phyloP scores from a whole-genome alignment of 1,284 basidiomycete genomes.

The Trichosporon sp. region DNA sequence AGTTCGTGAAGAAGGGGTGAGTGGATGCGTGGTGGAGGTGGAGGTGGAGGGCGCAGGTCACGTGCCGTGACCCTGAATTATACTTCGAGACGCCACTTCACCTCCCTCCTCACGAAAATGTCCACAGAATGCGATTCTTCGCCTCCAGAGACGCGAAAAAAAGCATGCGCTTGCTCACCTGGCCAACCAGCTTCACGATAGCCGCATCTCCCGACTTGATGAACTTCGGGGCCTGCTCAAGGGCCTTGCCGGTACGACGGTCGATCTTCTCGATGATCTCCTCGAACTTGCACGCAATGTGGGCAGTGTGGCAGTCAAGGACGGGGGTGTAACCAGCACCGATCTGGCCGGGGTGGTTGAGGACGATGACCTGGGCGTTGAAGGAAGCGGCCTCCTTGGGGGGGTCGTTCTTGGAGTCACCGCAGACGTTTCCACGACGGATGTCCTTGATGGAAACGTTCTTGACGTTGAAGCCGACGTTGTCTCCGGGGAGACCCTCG shows the following conservation, averaged over 20 bases:
- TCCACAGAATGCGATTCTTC: no score
- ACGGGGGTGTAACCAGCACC: constrained; percentile 80
- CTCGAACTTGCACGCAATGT: constrained; percentile 99
- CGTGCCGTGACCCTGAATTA: not conserved
- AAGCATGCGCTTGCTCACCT: not conserved
- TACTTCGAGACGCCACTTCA: not conserved
- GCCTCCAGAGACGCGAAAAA: not conserved
- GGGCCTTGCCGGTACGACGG: constrained; percentile 72
- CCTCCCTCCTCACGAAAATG: no score
- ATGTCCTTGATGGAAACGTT: constrained; percentile 99
- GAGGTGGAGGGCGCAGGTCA: not conserved
- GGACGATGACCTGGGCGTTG: constrained; percentile 99
- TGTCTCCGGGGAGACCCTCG: constrained; percentile 95
- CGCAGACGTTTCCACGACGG: constrained; percentile 97
- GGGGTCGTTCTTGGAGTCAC: constrained; percentile 99
- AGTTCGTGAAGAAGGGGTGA: not conserved
- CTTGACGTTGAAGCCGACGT: constrained; percentile 70
- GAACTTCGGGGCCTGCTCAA: constrained; percentile 80
- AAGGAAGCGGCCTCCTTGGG: constrained; percentile 99
- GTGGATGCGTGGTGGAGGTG: not conserved
- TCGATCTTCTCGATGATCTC: constrained; percentile 99
- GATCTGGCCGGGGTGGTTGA: constrained; percentile 99
- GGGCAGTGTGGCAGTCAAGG: constrained; percentile 98
- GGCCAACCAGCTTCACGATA: constrained; percentile 85
- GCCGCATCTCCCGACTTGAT: constrained; percentile 91